Conservation (phyloP, 148 eudicot species). For the Dysphania ambrosioides region DNA sequence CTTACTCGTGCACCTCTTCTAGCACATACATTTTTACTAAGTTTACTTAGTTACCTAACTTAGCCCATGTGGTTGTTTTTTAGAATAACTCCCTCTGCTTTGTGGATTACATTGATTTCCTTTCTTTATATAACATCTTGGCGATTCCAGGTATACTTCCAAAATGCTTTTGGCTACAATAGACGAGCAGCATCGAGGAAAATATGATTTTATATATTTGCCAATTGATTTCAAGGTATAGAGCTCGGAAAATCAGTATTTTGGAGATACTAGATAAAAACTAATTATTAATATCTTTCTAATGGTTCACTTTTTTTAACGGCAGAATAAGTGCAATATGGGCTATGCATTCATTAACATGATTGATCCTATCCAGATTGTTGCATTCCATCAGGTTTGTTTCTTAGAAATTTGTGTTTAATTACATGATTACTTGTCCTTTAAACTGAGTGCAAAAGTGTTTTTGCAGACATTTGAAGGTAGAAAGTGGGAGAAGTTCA, state of each 20-base stretch:
- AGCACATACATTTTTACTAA: background rate
- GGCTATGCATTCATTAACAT: slow-evolving; percentile 84
- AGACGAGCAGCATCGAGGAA: slow-evolving; percentile 65
- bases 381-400: slow-evolving; percentile 64
- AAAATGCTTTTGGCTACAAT: slow-evolving; percentile 72
- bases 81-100: slow-evolving; percentile 8
- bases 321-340: slow-evolving; percentile 83
- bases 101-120: background rate
- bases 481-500: slow-evolving; percentile 77
- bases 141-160: slow-evolving; percentile 57
- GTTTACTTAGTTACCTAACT: background rate
- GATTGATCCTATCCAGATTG: slow-evolving; percentile 59
- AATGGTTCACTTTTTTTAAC: slow-evolving; percentile 11
- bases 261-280: background rate
- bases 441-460: slow-evolving; percentile 5
- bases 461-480: slow-evolving; percentile 62
- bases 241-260: background rate
- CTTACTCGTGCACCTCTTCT: no score
- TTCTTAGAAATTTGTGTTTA: slow-evolving; percentile 3
- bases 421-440: background rate
- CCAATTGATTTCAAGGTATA: slow-evolving; percentile 78
- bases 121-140: slow-evolving; percentile 9
- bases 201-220: slow-evolving; percentile 65
- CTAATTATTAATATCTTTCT: background rate
- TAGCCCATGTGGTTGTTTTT: background rate